phyloP scores from a whole-genome alignment of 805 yeast species.

The Candida sakaeoensis region DNA sequence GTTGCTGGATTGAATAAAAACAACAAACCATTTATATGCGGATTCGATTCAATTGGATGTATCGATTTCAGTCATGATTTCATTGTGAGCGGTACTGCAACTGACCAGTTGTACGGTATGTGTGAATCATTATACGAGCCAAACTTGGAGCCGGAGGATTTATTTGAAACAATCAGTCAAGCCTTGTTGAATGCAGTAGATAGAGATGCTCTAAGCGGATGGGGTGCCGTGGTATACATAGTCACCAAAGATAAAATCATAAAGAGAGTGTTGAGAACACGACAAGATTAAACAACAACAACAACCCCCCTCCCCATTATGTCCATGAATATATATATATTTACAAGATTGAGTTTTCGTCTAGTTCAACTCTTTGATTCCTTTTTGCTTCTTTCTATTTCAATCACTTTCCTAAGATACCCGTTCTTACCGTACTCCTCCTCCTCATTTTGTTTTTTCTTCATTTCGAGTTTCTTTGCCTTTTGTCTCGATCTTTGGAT shows the following conservation, averaged over 20 bases:
- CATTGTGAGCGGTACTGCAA: slow-evolving; percentile 92
- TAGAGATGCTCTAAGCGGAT: slow-evolving; percentile 95
- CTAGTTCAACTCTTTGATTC: slow-evolving; percentile 10
- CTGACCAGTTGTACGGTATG: slow-evolving; percentile 98
- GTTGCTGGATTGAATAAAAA: slow-evolving; percentile 92
- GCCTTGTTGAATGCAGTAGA: slow-evolving; percentile 92
- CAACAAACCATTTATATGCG: slow-evolving; percentile 85
- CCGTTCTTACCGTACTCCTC: slow-evolving; percentile 78
- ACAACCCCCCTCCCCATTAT: too few species aligned
- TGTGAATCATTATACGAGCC: slow-evolving; percentile 97
- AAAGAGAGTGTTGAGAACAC: slow-evolving; percentile 82
- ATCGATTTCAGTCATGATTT: slow-evolving; percentile 93
- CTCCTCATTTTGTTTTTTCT: slow-evolving; percentile 62
- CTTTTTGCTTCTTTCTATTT: too few species aligned
- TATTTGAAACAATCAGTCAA: slow-evolving; percentile 93
- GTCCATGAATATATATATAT: slow-evolving; percentile 4
- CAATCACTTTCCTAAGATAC: slow-evolving; percentile 61
- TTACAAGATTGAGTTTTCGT: neutral
- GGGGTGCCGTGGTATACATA: slow-evolving; percentile 96
- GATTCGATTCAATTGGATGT: slow-evolving; percentile 95
- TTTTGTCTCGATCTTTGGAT: slow-evolving; percentile 52
- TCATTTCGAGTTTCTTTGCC: slow-evolving; percentile 50
- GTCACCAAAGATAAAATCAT: slow-evolving; percentile 89
- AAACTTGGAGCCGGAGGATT: slow-evolving; percentile 85
- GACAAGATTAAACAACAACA: slow-evolving; percentile 94